Evolutionary conservation across 2,329 filamentous ascomycete genomes (phyloP).

Genomic region (Monosporascus sp.): DNA sequence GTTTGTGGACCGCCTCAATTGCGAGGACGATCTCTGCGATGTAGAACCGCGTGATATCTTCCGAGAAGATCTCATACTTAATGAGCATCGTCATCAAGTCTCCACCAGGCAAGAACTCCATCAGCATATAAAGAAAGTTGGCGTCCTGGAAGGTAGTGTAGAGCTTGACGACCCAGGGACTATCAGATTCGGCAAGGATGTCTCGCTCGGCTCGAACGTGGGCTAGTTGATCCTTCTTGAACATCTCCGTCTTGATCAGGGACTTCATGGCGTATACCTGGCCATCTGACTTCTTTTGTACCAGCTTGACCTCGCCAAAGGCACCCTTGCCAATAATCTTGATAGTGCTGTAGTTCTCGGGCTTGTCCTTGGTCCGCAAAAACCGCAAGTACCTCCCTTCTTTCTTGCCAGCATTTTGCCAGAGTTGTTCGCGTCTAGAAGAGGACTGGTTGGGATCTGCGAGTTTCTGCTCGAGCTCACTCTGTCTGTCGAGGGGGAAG

Average conservation of each 20-base stretch:
- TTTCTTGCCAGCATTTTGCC: constrained; percentile 76
- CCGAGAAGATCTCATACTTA: constrained; percentile 99
- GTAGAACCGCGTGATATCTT: constrained; percentile 98
- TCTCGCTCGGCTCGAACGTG: constrained; percentile 97
- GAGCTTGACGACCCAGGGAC: constrained; percentile 97
- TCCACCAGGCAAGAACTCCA: constrained; percentile 98
- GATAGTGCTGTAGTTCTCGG: constrained; percentile 90
- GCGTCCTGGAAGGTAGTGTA: constrained; percentile 97
- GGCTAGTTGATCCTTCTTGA: constrained; percentile 96
- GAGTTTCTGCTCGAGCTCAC: constrained; percentile 84
- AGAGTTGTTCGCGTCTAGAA: constrained; percentile 75
- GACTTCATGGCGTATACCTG: constrained; percentile 99
- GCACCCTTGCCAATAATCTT: constrained; percentile 99
- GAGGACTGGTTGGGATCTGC: constrained; percentile 70
- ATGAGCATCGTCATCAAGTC: constrained; percentile 99
- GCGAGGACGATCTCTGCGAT: constrained; percentile 97
- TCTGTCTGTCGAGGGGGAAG: constrained; percentile 57
- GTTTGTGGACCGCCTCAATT: constrained; percentile 97
- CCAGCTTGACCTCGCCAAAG: constrained; percentile 96
- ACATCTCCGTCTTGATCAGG: constrained; percentile 98
- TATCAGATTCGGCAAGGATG: constrained; percentile 97
- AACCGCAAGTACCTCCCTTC: constrained; percentile 93
- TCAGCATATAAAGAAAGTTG: constrained; percentile 96
- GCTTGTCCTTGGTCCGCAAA: constrained; percentile 85
- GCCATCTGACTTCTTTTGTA: constrained; percentile 91